Evolutionary conservation across 2,329 filamentous ascomycete genomes (phyloP).

Genomic region (Colletotrichum spaethianum): DNA sequence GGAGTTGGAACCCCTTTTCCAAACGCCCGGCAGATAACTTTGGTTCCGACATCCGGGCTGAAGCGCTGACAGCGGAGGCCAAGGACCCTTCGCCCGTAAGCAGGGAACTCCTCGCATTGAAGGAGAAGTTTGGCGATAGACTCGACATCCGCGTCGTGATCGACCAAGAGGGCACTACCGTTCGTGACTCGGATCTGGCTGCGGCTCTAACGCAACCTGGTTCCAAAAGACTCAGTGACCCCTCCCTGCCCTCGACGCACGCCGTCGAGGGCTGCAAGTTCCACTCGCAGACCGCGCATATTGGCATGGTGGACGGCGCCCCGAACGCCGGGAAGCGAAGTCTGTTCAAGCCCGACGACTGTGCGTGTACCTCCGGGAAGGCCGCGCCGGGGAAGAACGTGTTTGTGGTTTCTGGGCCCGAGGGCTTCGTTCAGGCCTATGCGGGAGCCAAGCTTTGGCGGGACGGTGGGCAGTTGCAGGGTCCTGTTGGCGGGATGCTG

Average conservation of each 20-base stretch:
- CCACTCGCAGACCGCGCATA: conserved; percentile 47
- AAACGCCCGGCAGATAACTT: background rate
- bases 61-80: conserved; percentile 42
- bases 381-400: conserved; percentile 69
- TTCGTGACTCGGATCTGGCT: conserved; percentile 68
- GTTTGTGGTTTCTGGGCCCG: conserved; percentile 90
- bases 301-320: conserved; percentile 43
- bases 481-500: conserved; percentile 78
- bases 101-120: conserved; percentile 74
- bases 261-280: conserved; percentile 46
- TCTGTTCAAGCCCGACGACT: conserved; percentile 31
- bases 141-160: conserved; percentile 82
- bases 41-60: conserved; percentile 41
- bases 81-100: conserved; percentile 66
- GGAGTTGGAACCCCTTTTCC: conserved; percentile 34
- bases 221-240: conserved; percentile 27
- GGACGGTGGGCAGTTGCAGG: conserved; percentile 81
- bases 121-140: conserved; percentile 67
- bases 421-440: conserved; percentile 87
- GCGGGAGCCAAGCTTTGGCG: conserved; percentile 86
- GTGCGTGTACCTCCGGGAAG: conserved; percentile 45
- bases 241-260: conserved; percentile 55
- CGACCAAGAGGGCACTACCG: conserved; percentile 81
- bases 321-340: conserved; percentile 32
- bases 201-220: conserved; percentile 46